These are phyloP conservation scores for Mortierella sp. DNA, from an alignment of 371 early-diverging fungal genomes.

Conservation along the genomic window DNA sequence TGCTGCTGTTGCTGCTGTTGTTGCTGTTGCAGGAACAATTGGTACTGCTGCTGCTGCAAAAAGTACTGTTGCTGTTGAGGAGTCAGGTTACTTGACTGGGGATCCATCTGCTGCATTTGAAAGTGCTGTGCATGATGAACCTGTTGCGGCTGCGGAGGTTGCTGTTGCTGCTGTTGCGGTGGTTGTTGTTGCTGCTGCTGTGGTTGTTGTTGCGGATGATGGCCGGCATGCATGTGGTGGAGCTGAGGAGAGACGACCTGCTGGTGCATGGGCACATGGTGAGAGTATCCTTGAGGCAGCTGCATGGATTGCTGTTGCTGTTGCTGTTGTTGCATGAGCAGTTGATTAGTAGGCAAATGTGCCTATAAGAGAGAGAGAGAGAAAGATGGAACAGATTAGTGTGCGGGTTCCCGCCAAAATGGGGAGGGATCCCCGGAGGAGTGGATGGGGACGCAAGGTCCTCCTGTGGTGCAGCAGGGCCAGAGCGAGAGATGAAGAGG, in stretches of 20 bases:
- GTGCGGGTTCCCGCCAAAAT: constrained; percentile 17
- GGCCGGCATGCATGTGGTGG: constrained; percentile 34
- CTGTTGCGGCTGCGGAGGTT: constrained; percentile 19
- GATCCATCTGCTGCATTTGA: constrained; percentile 47
- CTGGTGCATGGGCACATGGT: constrained; percentile 34
- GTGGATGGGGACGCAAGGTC: constrained; percentile 4
- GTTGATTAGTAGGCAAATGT: constrained; percentile 17
- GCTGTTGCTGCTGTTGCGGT: constrained; percentile 28
- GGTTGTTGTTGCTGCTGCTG: constrained; percentile 26
- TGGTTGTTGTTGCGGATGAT: constrained; percentile 26
- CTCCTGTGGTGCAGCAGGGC: background rate
- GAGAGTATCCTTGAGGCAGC: constrained; percentile 38
- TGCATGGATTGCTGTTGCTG: constrained; percentile 24
- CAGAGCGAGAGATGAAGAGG: no score
- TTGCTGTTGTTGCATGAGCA: constrained; percentile 38
- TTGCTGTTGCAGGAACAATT: constrained; percentile 36
- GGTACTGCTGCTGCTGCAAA: constrained; percentile 37
- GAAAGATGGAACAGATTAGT: background rate
- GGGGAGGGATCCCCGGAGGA: background rate
- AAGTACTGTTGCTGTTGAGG: constrained; percentile 54
- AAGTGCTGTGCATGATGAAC: constrained; percentile 50
- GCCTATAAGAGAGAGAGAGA: background rate
- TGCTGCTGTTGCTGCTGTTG: constrained; percentile 57
- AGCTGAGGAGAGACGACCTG: constrained; percentile 35
- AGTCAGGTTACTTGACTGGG: constrained; percentile 41